These are phyloP conservation scores for Paramyrothecium sp. DNA, from an alignment of 2,329 filamentous ascomycete species.

Conservation along the genomic window DNA sequence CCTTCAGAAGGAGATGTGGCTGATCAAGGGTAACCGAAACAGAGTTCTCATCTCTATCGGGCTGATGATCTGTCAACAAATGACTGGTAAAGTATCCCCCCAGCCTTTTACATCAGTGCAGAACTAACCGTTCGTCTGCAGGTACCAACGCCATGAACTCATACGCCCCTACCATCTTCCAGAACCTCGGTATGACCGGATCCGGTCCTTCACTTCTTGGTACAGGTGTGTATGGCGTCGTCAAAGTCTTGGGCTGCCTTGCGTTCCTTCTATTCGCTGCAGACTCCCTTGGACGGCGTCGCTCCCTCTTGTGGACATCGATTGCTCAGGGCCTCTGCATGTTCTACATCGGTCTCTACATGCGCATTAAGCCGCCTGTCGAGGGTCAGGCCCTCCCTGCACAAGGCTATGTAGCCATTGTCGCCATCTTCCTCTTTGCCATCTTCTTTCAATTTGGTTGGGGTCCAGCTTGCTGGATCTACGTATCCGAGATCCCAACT, in stretches of 20 bases:
- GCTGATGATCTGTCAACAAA: neutral
- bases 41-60: neutral
- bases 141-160: neutral
- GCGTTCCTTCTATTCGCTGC: neutral
- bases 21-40: neutral
- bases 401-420: neutral
- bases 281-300: neutral
- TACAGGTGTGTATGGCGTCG: neutral
- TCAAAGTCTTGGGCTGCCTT: neutral
- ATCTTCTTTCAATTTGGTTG: slow-evolving; percentile 54
- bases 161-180: neutral
- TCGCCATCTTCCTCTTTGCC: neutral
- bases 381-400: neutral
- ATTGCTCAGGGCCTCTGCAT: neutral
- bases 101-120: too few species aligned
- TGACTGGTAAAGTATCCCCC: neutral
- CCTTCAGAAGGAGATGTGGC: slow-evolving; percentile 18
- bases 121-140: neutral
- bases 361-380: neutral
- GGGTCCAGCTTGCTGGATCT: slow-evolving; percentile 65
- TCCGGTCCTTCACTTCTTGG: neutral
- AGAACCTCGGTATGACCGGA: neutral
- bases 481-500: slow-evolving; percentile 57
- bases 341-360: neutral
- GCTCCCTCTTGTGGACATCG: neutral